Evolutionary conservation across 1,284 basidiomycete species (phyloP).

Genomic region (Pseudozyma sp.): DNA sequence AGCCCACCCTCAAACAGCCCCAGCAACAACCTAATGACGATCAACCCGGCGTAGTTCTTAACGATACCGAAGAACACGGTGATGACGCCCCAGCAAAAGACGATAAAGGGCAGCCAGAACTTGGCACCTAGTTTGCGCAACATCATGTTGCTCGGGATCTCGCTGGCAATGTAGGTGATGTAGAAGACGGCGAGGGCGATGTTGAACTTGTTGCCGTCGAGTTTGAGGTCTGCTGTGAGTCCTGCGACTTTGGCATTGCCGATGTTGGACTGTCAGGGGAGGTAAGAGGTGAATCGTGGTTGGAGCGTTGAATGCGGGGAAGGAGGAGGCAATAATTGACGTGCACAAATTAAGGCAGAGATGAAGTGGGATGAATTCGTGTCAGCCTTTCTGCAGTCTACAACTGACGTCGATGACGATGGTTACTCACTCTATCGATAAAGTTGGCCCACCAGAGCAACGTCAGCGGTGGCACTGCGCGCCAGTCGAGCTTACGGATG

Average conservation of each 20-base stretch:
- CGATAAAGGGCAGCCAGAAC: slow-evolving; percentile 72
- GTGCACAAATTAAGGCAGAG: not conserved
- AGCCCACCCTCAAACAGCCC: slow-evolving; percentile 53
- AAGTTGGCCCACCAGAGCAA: slow-evolving; percentile 50
- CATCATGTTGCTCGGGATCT: slow-evolving; percentile 67
- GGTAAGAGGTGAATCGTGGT: not conserved
- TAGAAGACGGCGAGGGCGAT: slow-evolving; percentile 52
- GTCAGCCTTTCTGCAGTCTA: too few relatives aligned
- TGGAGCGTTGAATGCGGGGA: not conserved
- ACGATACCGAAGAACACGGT: slow-evolving; percentile 74
- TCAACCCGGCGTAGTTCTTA: slow-evolving; percentile 73
- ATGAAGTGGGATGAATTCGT: too few relatives aligned
- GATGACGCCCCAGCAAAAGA: slow-evolving; percentile 75
- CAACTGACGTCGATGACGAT: not conserved
- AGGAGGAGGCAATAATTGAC: too few relatives aligned
- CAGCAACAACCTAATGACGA: slow-evolving; percentile 73
- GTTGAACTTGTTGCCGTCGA: slow-evolving; percentile 50
- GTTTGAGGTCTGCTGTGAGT: slow-evolving; percentile 34
- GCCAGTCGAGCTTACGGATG: slow-evolving; percentile 52
- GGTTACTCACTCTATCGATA: slow-evolving; percentile 35
- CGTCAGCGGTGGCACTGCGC: slow-evolving; percentile 49
- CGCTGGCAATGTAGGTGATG: slow-evolving; percentile 47
- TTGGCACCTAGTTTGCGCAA: slow-evolving; percentile 63
- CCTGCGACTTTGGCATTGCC: slow-evolving; percentile 56
- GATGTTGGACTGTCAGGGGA: slow-evolving; percentile 34